Evolutionary conservation across 306 rosid species (phyloP), one percentile per base, ranked within the genome.

Genomic region (Macrotyloma uniflorum): DNA sequence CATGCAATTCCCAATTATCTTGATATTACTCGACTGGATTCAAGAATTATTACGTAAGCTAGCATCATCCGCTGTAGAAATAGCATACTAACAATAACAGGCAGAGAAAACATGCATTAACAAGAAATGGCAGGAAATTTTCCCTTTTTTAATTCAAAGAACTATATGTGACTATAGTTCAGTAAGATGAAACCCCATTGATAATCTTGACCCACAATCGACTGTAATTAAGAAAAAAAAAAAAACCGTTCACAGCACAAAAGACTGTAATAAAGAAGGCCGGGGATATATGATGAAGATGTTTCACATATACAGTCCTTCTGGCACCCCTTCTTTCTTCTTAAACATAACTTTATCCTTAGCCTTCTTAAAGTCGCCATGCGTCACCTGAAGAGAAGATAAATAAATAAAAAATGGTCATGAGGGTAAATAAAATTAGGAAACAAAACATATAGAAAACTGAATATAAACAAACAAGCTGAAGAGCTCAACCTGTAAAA

Each of bases 291-390:
- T 58, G 73, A 22, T 71, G 67, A 46, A 32, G 64, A 75, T 68
- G 67, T 64, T 65, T 95, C 92, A 95, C 98, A 95, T 95, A 64
- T 95, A 95, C 13, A 95, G 89, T 18, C 98, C 98, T 86, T 95
- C 98, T 10, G 98, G 98, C 70, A 92, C 98, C 46, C 98, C 98
- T 85, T 95, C 98, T 83, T 95, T 95, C 97, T 95, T 95, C 93
- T 92, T 95, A 72, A 92, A 95, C 98, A 95, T 95, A 54, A 95
- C 98, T 86, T 95, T 95, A 72, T 95, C 98, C 86, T 95, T 95
- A 7, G 98, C 98, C 92, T 95, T 95, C 91, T 95, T 92, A 80
- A 95, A 91, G 82, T 95, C 98, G 0, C 67, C 40, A 84, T 95
- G 98, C 0, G 96, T 95, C 30, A 95, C 98, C 98, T 95, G 89